Percentiles rank a stretch among this genome's conserved stretches.
phyloP scores from a whole-genome alignment of 2,329 filamentous ascomycete genomes.

The Cadophora malorum region DNA sequence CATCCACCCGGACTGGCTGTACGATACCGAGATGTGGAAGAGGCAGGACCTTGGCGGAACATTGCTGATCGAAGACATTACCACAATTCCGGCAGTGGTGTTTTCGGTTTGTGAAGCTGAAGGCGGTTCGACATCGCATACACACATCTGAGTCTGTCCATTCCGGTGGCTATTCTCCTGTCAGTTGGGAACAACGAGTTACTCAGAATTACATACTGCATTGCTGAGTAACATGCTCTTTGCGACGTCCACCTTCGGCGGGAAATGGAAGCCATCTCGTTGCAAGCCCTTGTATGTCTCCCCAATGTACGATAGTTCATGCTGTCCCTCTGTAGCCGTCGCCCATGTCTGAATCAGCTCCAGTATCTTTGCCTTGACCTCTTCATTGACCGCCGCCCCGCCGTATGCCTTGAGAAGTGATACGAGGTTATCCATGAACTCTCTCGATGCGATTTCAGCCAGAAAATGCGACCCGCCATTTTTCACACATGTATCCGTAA shows the following conservation, averaged over 20 bases:
- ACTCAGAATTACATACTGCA: conserved; percentile 66
- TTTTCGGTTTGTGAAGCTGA: conserved; percentile 97
- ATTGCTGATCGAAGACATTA: conserved; percentile 95
- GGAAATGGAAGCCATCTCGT: conserved; percentile 86
- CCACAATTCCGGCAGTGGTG: conserved; percentile 98
- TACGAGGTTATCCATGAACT: conserved; percentile 97
- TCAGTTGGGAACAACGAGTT: conserved; percentile 17
- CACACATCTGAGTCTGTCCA: conserved; percentile 98
- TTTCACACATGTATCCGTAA: conserved; percentile 98
- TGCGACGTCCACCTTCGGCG: conserved; percentile 83
- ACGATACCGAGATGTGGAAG: conserved; percentile 92
- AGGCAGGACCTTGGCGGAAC: conserved; percentile 86
- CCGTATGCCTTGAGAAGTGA: conserved; percentile 87
- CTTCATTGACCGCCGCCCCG: conserved; percentile 74
- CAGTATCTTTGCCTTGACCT: conserved; percentile 89
- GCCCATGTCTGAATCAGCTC: conserved; percentile 96
- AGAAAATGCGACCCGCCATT: conserved; percentile 97
- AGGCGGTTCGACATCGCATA: conserved; percentile 94
- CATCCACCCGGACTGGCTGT: conserved; percentile 90
- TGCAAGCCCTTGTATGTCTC: conserved; percentile 87
- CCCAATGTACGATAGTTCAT: conserved; percentile 83
- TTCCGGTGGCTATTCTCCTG: conserved; percentile 75
- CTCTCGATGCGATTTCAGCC: conserved; percentile 90
- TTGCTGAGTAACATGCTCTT: conserved; percentile 98
- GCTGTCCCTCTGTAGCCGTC: conserved; percentile 82